Percentiles rank a stretch among this genome's conserved stretches.
phyloP scores from a whole-genome alignment of 441 rosid genomes.

The Adansonia rubrostipa region DNA sequence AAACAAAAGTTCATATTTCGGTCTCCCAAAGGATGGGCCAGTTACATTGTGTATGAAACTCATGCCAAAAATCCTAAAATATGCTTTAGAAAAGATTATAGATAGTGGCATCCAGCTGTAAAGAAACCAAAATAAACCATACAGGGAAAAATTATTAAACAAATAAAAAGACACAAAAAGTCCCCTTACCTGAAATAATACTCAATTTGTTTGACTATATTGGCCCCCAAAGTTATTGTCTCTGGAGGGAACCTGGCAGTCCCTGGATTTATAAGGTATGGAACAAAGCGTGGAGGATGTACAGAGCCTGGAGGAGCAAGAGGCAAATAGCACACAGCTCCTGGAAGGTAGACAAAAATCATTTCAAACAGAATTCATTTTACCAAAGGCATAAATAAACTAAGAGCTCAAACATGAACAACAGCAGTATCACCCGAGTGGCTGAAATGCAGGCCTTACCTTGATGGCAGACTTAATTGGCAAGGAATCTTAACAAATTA shows the following conservation, averaged over 20 bases:
- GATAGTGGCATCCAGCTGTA: neutral
- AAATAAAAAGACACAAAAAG: constrained; percentile 12
- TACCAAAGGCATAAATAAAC: constrained; percentile 1
- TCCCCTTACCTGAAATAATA: constrained; percentile 82
- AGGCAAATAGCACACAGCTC: constrained; percentile 72
- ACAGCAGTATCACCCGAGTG: constrained; percentile 8
- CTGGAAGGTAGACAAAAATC: constrained; percentile 41
- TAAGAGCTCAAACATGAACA: neutral
- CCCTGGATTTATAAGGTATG: constrained; percentile 62
- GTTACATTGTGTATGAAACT: neutral
- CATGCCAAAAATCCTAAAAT: constrained; percentile 3
- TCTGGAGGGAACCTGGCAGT: constrained; percentile 55
- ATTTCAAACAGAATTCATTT: constrained; percentile 27
- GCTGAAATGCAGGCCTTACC: constrained; percentile 12
- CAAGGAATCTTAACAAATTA: constrained; percentile 9
- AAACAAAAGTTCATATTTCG: constrained; percentile 5
- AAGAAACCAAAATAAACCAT: neutral
- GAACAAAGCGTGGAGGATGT: constrained; percentile 58
- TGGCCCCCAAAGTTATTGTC: constrained; percentile 49
- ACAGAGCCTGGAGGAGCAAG: constrained; percentile 67
- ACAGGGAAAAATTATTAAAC: neutral
- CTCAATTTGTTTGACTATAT: constrained; percentile 74
- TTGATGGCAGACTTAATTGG: neutral
- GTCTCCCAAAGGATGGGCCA: constrained; percentile 3
- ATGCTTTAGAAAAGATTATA: neutral